Conservation (phyloP, 768 basidiomycete genomes). For the Mycena olivaceomarginata region DNA sequence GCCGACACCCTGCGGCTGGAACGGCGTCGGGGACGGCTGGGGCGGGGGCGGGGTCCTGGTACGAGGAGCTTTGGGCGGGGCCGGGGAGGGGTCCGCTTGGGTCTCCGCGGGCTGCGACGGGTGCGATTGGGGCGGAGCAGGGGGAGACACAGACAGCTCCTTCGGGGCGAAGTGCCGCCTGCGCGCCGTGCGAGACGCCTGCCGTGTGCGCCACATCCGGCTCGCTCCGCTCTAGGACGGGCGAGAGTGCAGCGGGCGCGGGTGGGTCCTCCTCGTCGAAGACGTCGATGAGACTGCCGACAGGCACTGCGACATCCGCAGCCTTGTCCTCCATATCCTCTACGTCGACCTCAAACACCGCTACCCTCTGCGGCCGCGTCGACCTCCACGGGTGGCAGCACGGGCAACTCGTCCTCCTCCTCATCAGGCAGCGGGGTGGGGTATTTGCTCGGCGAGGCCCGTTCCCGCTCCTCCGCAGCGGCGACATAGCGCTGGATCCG, state of each 20-base stretch:
- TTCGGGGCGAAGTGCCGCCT: neutral
- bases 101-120: neutral
- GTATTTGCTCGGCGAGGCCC: conserved; percentile 42
- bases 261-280: neutral
- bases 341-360: neutral
- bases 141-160: neutral
- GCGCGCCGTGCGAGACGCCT: too few relatives aligned
- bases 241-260: too few relatives aligned
- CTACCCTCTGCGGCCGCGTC: conserved; percentile 6
- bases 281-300: neutral
- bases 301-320: neutral
- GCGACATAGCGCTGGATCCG: neutral
- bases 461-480: neutral
- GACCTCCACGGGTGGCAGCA: neutral
- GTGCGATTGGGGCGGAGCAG: too few relatives aligned
- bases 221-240: too few relatives aligned
- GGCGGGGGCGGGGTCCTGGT: too few relatives aligned
- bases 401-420: conserved; percentile 1
- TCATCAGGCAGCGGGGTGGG: conserved; percentile 42
- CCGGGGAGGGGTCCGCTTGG: neutral
- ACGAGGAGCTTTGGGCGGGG: too few relatives aligned
- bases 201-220: too few relatives aligned
- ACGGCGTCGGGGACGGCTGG: too few relatives aligned
- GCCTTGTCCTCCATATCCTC: neutral
- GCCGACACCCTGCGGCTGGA: too few relatives aligned